Conservation (phyloP, 164 flowering plant genomes). For the Vitis cinerea region DNA sequence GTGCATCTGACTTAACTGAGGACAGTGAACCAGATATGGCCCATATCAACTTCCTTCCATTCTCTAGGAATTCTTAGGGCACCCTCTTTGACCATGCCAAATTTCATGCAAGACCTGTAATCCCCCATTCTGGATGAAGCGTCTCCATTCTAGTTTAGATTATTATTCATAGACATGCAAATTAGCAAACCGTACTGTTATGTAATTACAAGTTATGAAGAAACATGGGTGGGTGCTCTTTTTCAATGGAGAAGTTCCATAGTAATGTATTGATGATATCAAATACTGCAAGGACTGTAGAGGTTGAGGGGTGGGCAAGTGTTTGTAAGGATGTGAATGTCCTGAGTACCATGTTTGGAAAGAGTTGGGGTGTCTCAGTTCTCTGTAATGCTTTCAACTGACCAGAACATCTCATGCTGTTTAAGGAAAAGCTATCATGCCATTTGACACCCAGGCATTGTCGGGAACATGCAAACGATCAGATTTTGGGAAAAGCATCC, state of each 20-base stretch:
- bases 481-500: constrained; percentile 30
- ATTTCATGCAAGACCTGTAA: too few relatives aligned
- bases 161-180: too few relatives aligned
- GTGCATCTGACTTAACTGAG: not conserved
- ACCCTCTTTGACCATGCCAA: too few relatives aligned
- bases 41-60: too few relatives aligned
- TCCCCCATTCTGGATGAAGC: too few relatives aligned
- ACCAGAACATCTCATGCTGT: constrained; percentile 23
- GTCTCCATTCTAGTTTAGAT: too few relatives aligned
- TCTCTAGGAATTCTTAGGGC: too few relatives aligned
- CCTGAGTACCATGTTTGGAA: constrained; percentile 15
- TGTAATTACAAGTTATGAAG: too few relatives aligned
- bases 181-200: too few relatives aligned
- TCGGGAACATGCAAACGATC: constrained; percentile 58
- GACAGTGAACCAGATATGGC: too few relatives aligned
- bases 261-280: not conserved
- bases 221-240: not conserved
- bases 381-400: constrained; percentile 21
- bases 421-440: constrained; percentile 49
- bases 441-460: constrained; percentile 36
- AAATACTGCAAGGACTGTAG: not conserved
- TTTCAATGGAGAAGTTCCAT: not conserved
- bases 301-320: not conserved
- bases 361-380: constrained; percentile 13
- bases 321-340: not conserved